Evolutionary conservation across 2,329 filamentous ascomycete genomes (phyloP).

Genomic region (Fusarium abutilonis): DNA sequence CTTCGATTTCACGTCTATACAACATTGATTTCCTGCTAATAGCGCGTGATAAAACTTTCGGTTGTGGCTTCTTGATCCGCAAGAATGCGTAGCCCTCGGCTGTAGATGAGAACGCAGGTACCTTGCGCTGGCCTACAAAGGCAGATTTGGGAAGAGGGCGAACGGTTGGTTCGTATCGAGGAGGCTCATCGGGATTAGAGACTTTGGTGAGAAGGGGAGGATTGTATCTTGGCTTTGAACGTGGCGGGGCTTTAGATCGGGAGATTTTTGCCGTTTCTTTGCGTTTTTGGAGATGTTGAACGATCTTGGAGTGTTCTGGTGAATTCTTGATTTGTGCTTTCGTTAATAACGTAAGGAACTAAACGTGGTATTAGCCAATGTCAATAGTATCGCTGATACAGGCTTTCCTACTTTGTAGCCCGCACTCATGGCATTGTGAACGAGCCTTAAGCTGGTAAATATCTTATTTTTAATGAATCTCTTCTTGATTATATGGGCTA

Average conservation of each 20-base stretch:
- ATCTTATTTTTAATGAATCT: slow-evolving; percentile 69
- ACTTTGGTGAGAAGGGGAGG: slow-evolving; percentile 49
- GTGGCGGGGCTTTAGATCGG: slow-evolving; percentile 27
- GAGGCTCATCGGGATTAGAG: slow-evolving; percentile 50
- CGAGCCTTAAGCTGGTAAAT: slow-evolving; percentile 67
- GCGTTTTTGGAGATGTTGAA: slow-evolving; percentile 53
- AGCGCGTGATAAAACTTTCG: slow-evolving; percentile 65
- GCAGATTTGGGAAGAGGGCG: slow-evolving; percentile 60
- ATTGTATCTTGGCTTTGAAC: slow-evolving; percentile 27
- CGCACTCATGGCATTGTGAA: slow-evolving; percentile 69
- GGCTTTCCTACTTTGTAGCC: slow-evolving; percentile 69
- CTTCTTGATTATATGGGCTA: slow-evolving; percentile 68
- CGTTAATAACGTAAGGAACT: slow-evolving; percentile 56
- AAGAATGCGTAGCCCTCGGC: slow-evolving; percentile 70
- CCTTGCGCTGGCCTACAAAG: slow-evolving; percentile 53
- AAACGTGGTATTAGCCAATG: slow-evolving; percentile 7
- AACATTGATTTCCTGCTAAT: slow-evolving; percentile 61
- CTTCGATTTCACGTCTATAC: slow-evolving; percentile 55
- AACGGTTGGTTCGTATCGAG: slow-evolving; percentile 58
- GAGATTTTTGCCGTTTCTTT: slow-evolving; percentile 35
- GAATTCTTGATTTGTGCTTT: slow-evolving; percentile 52
- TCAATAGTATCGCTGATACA: not conserved
- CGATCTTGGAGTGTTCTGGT: slow-evolving; percentile 54
- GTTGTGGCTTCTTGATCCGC: slow-evolving; percentile 73
- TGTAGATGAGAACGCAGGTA: slow-evolving; percentile 66